Evolutionary conservation across 2,329 filamentous ascomycete species (phyloP), one percentile per base, ranked within the genome.

Genomic region (Knufia fluminis): DNA sequence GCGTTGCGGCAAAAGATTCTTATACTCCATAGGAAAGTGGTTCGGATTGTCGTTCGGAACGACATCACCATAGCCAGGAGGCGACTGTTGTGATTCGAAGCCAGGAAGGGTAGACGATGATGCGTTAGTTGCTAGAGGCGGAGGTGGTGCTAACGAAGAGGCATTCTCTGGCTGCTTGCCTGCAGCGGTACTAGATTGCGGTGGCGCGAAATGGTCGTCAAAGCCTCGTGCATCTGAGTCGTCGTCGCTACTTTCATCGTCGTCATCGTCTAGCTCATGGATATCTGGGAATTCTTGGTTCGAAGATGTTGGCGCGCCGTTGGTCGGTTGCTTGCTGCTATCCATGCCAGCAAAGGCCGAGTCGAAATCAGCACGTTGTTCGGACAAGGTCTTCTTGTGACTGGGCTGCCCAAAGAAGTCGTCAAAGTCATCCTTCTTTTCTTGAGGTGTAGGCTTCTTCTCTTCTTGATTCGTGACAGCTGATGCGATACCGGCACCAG

Each of bases 221-320:
- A 97, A 97, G 0, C 90, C 88, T 59, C 69, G 51, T 24, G 61
- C 62, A 4, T 59, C 71, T 36, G 86, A 88, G 43, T 79, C 78
- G 52, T 80, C 85, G 48, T 82, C 83, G 24, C 83, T 84, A 51
- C 94, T 88, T 24, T 85, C 90, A n/a, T 94, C 86, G 50, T 90
- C 85, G 24, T 90, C 85, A 24, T 80, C 77, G 54, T 86, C 84
- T 51, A 96, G 70, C 63, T 91, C 87, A n/a, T 84, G 82, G 52
- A 97, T 95, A 0, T 91, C 92, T 26, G 92, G 92, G 62, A 97
- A 97, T 63, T 97, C 92, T 19, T 80, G 76, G 61, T 82, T 48
- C 9, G 54, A 49, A 24, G 61, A 48, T 22, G 55, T 57, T 17
- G 59, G 48, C n/a, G 57, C 46, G 31, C 57, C 58, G 28, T 63